A percentile compares a stretch with the other conserved stretches of the same genome.
Conservation (phyloP, 75 land plant species). For the Adiantum capillusveneris region DNA sequence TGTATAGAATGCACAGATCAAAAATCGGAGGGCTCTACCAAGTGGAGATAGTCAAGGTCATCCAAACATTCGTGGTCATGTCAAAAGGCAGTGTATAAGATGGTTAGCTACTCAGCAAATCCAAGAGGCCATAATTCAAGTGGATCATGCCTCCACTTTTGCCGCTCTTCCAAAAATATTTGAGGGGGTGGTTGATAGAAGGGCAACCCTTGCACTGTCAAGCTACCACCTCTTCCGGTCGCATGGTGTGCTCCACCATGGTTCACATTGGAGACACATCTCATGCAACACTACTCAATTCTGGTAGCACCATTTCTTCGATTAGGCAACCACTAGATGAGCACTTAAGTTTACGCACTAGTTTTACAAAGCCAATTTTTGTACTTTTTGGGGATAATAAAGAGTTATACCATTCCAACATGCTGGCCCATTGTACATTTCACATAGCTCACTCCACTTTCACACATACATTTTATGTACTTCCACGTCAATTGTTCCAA, state of each 20-base stretch:
- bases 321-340: not conserved
- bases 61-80: constrained; percentile 1
- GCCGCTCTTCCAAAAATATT: not conserved
- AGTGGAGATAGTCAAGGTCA: no score
- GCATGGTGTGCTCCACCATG: not conserved
- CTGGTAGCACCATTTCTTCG: not conserved
- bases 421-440: not conserved
- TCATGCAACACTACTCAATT: not conserved
- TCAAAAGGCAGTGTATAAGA: not conserved
- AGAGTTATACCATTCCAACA: not conserved
- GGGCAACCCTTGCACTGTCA: not conserved
- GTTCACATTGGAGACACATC: not conserved
- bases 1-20: not conserved
- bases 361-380: not conserved
- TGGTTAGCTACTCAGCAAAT: not conserved
- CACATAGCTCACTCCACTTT: not conserved
- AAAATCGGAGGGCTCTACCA: not conserved
- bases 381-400: not conserved
- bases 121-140: not conserved
- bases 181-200: no score
- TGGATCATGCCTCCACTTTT: not conserved
- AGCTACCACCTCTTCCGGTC: not conserved
- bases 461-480: not conserved
- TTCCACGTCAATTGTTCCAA: not conserved
- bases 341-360: not conserved